Base-by-base conservation (phyloP, 306 rosid genomes). In the Sphenostylis stenocarpa region DNA sequence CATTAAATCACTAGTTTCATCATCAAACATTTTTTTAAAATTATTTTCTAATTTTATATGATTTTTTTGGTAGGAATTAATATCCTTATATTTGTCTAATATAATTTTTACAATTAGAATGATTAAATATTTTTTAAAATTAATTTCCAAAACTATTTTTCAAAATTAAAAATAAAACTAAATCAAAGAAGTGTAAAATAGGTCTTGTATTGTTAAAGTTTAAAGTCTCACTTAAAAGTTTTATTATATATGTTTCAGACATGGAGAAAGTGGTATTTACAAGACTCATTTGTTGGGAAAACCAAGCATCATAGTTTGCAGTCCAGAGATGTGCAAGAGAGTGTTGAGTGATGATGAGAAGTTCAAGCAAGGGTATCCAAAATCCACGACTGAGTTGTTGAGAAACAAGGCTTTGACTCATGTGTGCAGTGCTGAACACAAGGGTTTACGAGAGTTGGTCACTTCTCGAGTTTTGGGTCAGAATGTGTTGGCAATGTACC, bases 291-390 rank as follows among this genome's bases (percentile, higher is more conserved):
- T 72, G n/a, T 21, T 53, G 7, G 28, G 26, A 3, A 53, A 21
- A 8, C 60, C 60, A 53, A 21, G 60, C 60, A 21, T 53, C 24
- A 72, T 72, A 6, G 11, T 72, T 1, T 36, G 77, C 5, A 47
- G 17, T 0, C 61, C 86, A 4, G 71, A 85, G 11, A 7, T 52
- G 12, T 75, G 84, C 36, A 4, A 31, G 26, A 31, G 3, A 6
- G 82, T 85, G 43, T 13, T 85, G 41, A 10, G 13, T 1, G 70
- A 82, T 28, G 82, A 79, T 4, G 56, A 45, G 0, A 45, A 21
- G 0, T 85, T 79, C 67, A 70, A 29, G 28, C 6, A 19, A 1
- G 77, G 84, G 12, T 85, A 82, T 23, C 84, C 89, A 2, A 49
- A 49, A 58, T 12, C 86, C 16, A 20, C 52, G 0, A 0, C 1